phyloP scores from a whole-genome alignment of 2,329 filamentous ascomycete species.

The Paecilomyces niveus region DNA sequence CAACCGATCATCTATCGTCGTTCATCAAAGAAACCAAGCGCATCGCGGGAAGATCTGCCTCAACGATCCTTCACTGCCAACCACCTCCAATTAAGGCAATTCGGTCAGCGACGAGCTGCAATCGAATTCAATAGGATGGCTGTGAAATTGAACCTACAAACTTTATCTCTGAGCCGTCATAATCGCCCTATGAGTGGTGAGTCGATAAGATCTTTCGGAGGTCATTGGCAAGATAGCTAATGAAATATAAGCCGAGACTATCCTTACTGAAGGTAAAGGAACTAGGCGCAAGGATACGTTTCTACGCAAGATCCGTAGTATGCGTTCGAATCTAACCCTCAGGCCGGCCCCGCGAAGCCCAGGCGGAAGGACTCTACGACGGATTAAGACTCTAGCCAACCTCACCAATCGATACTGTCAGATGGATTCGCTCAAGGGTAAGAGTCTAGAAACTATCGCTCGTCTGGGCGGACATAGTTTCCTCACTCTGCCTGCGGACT shows the following conservation, averaged over 20 bases:
- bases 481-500: slow-evolving; percentile 28
- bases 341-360: slow-evolving; percentile 9
- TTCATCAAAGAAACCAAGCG: slow-evolving; percentile 10
- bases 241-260: slow-evolving; percentile 4
- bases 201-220: background rate
- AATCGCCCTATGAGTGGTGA: slow-evolving; percentile 4
- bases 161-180: slow-evolving; percentile 9
- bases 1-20: slow-evolving; percentile 6
- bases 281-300: slow-evolving; percentile 13
- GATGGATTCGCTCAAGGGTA: slow-evolving; percentile 30
- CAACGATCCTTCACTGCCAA: slow-evolving; percentile 14
- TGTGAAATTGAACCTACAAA: slow-evolving; percentile 12
- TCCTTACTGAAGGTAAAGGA: slow-evolving; percentile 2
- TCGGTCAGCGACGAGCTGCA: slow-evolving; percentile 18
- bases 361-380: slow-evolving; percentile 21
- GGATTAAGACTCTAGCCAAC: slow-evolving; percentile 33
- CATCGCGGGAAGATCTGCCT: slow-evolving; percentile 14
- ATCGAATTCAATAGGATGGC: slow-evolving; percentile 25
- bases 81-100: slow-evolving; percentile 13
- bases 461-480: slow-evolving; percentile 37
- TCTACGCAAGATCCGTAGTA: slow-evolving; percentile 24
- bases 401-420: slow-evolving; percentile 18
- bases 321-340: slow-evolving; percentile 26
- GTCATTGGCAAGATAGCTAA: background rate
- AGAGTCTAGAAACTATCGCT: slow-evolving; percentile 32